phyloP scores from a whole-genome alignment of 2,329 filamentous ascomycete genomes.

The Cyphellophora attinorum region DNA sequence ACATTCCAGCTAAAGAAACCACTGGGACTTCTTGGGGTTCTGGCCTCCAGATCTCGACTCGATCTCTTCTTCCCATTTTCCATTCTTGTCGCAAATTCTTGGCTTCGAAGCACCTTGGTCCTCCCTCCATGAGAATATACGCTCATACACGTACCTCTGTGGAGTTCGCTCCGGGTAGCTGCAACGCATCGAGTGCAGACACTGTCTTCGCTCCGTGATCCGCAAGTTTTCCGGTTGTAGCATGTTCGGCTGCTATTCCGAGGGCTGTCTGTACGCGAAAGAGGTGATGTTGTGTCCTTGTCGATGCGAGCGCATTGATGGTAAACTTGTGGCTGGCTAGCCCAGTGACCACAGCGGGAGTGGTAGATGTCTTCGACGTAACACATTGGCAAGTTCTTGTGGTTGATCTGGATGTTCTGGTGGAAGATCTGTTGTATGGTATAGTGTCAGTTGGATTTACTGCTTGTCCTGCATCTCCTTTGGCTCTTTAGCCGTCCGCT shows the following conservation, averaged over 20 bases:
- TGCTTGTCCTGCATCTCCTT: conserved; percentile 1
- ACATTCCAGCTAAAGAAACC: conserved; percentile 2
- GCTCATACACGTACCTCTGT: conserved; percentile 5
- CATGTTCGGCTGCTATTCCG: conserved; percentile 2
- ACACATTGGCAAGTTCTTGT: conserved; percentile 8
- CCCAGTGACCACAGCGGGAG: conserved; percentile 11
- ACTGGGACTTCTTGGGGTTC: background rate
- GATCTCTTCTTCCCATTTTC: background rate
- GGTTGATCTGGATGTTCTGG: conserved; percentile 1
- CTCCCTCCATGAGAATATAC: background rate
- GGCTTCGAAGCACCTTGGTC: background rate
- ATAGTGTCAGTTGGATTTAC: conserved; percentile 6
- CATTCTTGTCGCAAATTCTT: background rate
- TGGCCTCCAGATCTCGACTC: background rate
- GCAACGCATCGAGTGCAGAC: conserved; percentile 4
- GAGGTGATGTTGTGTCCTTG: conserved; percentile 2
- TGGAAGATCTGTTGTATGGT: conserved; percentile 4
- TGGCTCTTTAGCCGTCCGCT: conserved; percentile 1
- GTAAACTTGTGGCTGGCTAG: conserved; percentile 8
- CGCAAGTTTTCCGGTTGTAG: conserved; percentile 7
- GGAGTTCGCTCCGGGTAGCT: background rate
- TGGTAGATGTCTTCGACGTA: conserved; percentile 14
- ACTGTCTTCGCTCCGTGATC: conserved; percentile 5
- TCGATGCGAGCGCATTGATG: conserved; percentile 7
- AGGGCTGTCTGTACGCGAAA: background rate